A percentile compares a stretch with the other conserved stretches of the same genome.
phyloP scores from a whole-genome alignment of 768 basidiomycete genomes.

The Rubroboletus satanas region DNA sequence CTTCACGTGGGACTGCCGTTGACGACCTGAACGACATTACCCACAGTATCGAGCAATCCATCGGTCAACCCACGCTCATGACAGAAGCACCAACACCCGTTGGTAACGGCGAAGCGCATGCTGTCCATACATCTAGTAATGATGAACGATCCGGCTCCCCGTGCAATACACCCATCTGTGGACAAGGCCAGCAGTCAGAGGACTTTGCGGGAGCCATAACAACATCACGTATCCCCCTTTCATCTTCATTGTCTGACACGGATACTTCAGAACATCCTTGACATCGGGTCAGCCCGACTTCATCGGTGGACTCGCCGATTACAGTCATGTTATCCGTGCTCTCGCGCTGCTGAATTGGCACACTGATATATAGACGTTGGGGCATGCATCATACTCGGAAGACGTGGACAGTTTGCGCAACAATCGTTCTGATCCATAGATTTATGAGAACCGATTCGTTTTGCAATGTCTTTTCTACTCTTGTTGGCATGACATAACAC shows the following conservation, averaged over 20 bases:
- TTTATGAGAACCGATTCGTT: constrained; percentile 17
- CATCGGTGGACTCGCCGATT: constrained; percentile 30
- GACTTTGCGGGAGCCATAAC: constrained; percentile 10
- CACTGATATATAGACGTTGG: constrained; percentile 14
- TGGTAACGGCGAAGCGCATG: constrained; percentile 10
- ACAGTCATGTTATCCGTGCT: constrained; percentile 6
- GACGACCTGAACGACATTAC: constrained; percentile 25
- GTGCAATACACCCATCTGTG: not conserved
- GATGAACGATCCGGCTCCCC: constrained; percentile 12
- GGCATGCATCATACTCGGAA: constrained; percentile 15
- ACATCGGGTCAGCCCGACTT: constrained; percentile 45
- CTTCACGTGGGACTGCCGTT: constrained; percentile 23
- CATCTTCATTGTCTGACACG: constrained; percentile 27
- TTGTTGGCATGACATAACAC: constrained; percentile 8
- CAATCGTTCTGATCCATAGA: constrained; percentile 21
- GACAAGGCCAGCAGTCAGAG: constrained; percentile 8
- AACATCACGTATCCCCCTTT: constrained; percentile 21
- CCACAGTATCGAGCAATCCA: constrained; percentile 27
- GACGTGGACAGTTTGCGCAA: constrained; percentile 19
- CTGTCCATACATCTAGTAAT: constrained; percentile 5
- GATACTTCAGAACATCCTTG: constrained; percentile 22
- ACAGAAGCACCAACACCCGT: constrained; percentile 7
- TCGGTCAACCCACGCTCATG: constrained; percentile 14
- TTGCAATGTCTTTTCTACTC: constrained; percentile 13
- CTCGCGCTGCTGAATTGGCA: constrained; percentile 7